Conservation (phyloP, 2,329 filamentous ascomycete genomes). For the Fusarium luffae region DNA sequence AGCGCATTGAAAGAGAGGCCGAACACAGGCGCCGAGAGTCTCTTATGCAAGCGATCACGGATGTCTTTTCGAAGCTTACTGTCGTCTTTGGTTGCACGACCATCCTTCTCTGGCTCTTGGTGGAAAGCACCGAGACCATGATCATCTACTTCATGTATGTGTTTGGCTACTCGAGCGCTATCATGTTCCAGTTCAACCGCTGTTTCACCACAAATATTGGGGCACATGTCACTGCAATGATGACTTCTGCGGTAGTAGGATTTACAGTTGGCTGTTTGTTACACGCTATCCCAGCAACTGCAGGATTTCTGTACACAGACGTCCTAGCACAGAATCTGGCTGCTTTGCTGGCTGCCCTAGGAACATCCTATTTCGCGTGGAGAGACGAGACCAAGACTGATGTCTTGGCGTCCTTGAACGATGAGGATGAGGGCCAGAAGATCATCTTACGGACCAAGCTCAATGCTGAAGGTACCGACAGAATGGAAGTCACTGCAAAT, state of each 20-base stretch:
- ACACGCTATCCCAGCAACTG: not conserved
- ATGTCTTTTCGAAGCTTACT: not conserved
- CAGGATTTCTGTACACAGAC: not conserved
- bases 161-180: not conserved
- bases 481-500: not conserved
- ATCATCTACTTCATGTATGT: conserved; percentile 4
- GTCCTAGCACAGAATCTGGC: not conserved
- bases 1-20: not conserved
- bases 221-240: not conserved
- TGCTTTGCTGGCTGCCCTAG: not conserved
- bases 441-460: not conserved
- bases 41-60: not conserved
- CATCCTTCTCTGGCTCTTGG: not conserved
- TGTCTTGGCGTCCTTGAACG: rapidly evolving
- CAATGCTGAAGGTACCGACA: not conserved
- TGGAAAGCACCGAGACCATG: not conserved
- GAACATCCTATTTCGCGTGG: not conserved
- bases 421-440: not conserved
- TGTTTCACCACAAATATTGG: not conserved
- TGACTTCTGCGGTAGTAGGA: not conserved
- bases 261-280: not conserved
- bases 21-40: not conserved
- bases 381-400: not conserved
- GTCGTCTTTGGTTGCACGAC: not conserved
- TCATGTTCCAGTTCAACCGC: conserved; percentile 4